Percentiles rank a stretch among this genome's conserved stretches.
Evolutionary conservation across 768 basidiomycete genomes (phyloP).

Genomic region (Suillus alpinus): DNA sequence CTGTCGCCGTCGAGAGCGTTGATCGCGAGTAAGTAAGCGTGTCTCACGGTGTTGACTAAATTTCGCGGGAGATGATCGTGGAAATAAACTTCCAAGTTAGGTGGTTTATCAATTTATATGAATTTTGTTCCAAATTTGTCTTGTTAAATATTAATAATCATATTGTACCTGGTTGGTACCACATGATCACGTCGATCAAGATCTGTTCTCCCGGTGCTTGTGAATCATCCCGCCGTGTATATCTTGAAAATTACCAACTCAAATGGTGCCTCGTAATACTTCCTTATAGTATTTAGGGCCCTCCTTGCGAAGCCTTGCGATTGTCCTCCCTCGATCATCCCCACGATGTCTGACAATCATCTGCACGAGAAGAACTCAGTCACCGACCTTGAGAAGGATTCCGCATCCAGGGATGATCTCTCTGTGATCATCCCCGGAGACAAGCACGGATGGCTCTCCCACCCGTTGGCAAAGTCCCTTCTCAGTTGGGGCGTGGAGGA

Average conservation of each 20-base stretch:
- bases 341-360: constrained; percentile 21
- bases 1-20: background rate
- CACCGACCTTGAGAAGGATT: constrained; percentile 30
- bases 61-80: constrained; percentile 1
- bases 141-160: too few species aligned
- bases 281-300: background rate
- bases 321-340: constrained; percentile 5
- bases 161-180: background rate
- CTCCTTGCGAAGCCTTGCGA: background rate
- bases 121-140: too few species aligned
- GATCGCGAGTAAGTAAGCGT: background rate
- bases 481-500: constrained; percentile 33
- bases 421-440: constrained; percentile 2
- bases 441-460: background rate
- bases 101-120: background rate
- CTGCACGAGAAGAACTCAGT: constrained; percentile 19
- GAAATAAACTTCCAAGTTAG: background rate
- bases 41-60: background rate
- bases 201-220: background rate
- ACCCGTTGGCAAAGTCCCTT: constrained; percentile 15
- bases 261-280: background rate
- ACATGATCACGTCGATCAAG: background rate
- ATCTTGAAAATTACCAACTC: too few species aligned
- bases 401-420: constrained; percentile 6
- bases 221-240: background rate